Evolutionary conservation across 2,329 filamentous ascomycete species (phyloP).

Genomic region (Metarhizium guizhouense): DNA sequence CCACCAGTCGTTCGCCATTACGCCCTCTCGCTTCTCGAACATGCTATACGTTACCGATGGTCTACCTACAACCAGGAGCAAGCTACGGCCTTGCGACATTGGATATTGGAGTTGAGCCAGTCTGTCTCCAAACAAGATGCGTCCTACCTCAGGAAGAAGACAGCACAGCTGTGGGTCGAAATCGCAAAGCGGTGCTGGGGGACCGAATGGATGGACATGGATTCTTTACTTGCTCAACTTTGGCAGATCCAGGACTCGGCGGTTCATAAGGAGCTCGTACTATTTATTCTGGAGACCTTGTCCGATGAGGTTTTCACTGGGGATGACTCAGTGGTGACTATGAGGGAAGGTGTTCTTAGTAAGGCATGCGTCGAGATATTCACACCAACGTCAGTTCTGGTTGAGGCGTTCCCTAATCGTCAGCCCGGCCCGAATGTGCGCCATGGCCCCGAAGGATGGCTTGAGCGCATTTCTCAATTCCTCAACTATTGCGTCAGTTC

Average conservation of each 20-base stretch:
- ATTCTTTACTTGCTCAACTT: constrained; percentile 67
- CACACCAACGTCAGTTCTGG: constrained; percentile 66
- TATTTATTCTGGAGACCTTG: constrained; percentile 81
- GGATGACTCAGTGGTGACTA: constrained; percentile 76
- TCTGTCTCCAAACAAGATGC: constrained; percentile 65
- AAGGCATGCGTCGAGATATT: constrained; percentile 91
- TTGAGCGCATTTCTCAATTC: constrained; percentile 66
- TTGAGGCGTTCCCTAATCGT: constrained; percentile 67
- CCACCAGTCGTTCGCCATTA: constrained; percentile 84
- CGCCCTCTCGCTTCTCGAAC: constrained; percentile 83
- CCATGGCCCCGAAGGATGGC: constrained; percentile 77
- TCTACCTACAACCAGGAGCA: constrained; percentile 62
- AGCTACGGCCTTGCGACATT: constrained; percentile 58
- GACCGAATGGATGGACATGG: constrained; percentile 93
- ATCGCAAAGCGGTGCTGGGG: constrained; percentile 89
- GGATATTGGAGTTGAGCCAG: constrained; percentile 72
- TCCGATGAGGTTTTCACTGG: constrained; percentile 91
- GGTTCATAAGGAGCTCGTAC: constrained; percentile 72
- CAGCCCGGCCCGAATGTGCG: constrained; percentile 61
- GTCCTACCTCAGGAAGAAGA: constrained; percentile 81
- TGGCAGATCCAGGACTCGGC: constrained; percentile 63
- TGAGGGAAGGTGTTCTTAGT: constrained; percentile 77
- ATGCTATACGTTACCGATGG: constrained; percentile 81
- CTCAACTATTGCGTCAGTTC: constrained; percentile 64
- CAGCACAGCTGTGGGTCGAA: constrained; percentile 90